Evolutionary conservation across 345 rosid species (phyloP), one percentile per base, ranked within the genome.

Genomic region (Salix suchowensis): DNA sequence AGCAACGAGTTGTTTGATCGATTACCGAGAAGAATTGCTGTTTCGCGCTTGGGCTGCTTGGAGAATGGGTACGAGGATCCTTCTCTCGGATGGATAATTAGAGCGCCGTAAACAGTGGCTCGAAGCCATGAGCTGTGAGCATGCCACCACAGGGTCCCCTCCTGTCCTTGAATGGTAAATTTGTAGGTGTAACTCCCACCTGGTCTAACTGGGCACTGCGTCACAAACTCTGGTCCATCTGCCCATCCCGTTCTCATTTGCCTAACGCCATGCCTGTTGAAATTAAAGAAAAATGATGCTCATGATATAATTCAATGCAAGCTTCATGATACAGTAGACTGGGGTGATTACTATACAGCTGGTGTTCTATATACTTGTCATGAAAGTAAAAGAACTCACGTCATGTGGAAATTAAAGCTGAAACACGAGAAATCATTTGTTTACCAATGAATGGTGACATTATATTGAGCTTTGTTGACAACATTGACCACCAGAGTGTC

Each of bases 131-230:
- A 90, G 83, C 98, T 95, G 21, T 95, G 98, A 64, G 97, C 97
- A 68, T 95, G 98, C 98, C 98, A 95, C 98, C 98, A 95, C 36
- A 95, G 64, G 7, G 98, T 95, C 13, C 98, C 98, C 80, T 87
- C 94, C 80, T 95, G 97, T 3, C 96, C 97, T 84, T 89, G 87
- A 78, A 95, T 85, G 7, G 97, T 95, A 46, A 93, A 95, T 79
- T 91, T 88, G 80, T 95, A 93, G 0, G 93, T 91, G 85, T 88
- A 95, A 46, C 86, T 91, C 18, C 85, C 83, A 44, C 96, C 98
- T 0, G 98, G 98, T 78, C 96, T 84, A 70, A 95, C 91, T 3
- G 98, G 98, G 55, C 98, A 95, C 66, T 95, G 98, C 5, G 98
- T 95, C 80, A 93, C 93, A 16, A 91, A 91, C 76, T 95, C 98